phyloP scores from a whole-genome alignment of 257 asterid genomes.

The Linderniella brevidens region DNA sequence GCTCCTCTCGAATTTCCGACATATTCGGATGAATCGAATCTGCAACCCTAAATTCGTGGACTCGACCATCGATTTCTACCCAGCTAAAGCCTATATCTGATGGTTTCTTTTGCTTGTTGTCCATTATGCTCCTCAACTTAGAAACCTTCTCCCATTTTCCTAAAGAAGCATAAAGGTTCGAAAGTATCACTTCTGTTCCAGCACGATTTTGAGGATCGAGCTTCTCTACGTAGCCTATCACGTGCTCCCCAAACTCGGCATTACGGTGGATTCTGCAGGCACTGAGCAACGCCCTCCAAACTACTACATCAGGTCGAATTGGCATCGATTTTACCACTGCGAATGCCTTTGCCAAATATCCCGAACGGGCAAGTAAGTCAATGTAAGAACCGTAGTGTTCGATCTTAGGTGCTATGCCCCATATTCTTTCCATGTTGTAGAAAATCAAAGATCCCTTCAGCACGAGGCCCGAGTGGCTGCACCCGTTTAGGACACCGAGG shows the following conservation, averaged over 20 bases:
- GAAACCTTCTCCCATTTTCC: constrained; percentile 62
- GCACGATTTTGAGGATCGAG: constrained; percentile 17
- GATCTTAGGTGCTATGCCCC: constrained; percentile 43
- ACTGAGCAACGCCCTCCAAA: constrained; percentile 72
- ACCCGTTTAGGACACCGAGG: constrained; percentile 54
- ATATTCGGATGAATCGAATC: constrained; percentile 41
- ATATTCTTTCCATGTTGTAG: constrained; percentile 38
- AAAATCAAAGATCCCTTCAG: constrained; percentile 45
- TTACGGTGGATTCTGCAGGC: constrained; percentile 60
- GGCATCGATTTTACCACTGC: constrained; percentile 45
- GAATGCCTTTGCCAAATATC: constrained; percentile 62
- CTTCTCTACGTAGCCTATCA: constrained; percentile 25
- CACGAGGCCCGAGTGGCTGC: constrained; percentile 74
- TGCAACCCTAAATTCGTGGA: constrained; percentile 58
- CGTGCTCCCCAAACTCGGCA: constrained; percentile 31
- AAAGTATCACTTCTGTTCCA: constrained; percentile 45
- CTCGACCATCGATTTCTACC: constrained; percentile 39
- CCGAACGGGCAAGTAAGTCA: constrained; percentile 78
- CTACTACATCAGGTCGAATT: constrained; percentile 34
- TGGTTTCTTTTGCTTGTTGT: constrained; percentile 17
- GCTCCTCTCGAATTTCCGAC: constrained; percentile 25
- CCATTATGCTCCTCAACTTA: constrained; percentile 26
- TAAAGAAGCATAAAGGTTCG: constrained; percentile 62
- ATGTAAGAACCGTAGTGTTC: constrained; percentile 72
- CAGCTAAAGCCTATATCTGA: constrained; percentile 55